Conservation (phyloP, 129 eudicot genomes). For the Arctium lappa region DNA sequence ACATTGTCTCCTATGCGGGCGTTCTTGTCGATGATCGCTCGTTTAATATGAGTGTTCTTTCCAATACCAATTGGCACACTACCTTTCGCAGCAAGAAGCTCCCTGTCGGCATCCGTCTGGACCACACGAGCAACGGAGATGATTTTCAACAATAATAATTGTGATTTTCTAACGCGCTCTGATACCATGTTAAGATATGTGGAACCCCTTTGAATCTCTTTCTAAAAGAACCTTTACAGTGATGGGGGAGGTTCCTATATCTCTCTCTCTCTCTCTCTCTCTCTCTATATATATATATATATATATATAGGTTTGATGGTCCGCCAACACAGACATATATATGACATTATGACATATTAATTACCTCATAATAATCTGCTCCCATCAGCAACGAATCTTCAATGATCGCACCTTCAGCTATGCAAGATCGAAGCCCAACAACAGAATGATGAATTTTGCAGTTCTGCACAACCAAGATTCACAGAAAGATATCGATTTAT, state of each 20-base stretch:
- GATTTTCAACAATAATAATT: not conserved
- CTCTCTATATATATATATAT: too few relatives aligned
- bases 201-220: too few relatives aligned
- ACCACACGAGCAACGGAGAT: not conserved
- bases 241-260: too few relatives aligned
- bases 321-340: too few relatives aligned
- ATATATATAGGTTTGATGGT: too few relatives aligned
- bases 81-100: conserved; percentile 77
- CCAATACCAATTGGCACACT: conserved; percentile 91
- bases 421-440: conserved; percentile 93
- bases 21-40: conserved; percentile 94
- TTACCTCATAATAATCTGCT: conserved; percentile 97
- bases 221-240: too few relatives aligned
- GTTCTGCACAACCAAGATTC: conserved; percentile 52
- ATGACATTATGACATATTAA: conserved; percentile 14
- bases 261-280: too few relatives aligned
- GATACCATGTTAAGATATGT: not conserved
- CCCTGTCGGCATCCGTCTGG: conserved; percentile 93
- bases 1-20: conserved; percentile 92
- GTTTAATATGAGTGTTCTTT: conserved; percentile 72
- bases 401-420: conserved; percentile 87
- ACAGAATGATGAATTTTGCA: conserved; percentile 97
- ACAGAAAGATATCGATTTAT: not conserved
- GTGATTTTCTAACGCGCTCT: not conserved
- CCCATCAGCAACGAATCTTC: conserved; percentile 94